Evolutionary conservation across 2,329 filamentous ascomycete genomes (phyloP), one percentile per base, ranked within the genome.

Genomic region (Sphaerulina musiva): DNA sequence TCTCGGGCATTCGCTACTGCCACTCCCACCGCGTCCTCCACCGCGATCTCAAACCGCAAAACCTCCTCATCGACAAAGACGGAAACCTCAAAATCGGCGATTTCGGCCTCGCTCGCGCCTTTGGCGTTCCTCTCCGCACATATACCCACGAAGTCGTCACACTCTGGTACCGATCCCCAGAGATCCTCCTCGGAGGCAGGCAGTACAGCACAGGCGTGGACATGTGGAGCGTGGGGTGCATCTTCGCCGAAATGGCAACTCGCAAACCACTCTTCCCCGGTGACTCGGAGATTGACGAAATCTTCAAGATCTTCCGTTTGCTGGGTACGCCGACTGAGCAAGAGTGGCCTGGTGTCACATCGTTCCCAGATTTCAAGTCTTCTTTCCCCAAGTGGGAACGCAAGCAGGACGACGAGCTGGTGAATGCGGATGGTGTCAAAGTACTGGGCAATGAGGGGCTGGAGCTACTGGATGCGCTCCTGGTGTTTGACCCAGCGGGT

Each of bases 81-180:
- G 89, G 89, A 55, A 95, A 95, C 73, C 78, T 95, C 62, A 95
- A 95, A 75, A 76, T 95, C 68, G 89, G 88, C 23, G 89, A 95
- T 79, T 95, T 95, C 66, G 89, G 89, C 70, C 78, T 95, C 61
- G 89, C 89, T 17, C 82, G 89, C 66, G 91, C 91, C 5, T 95
- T 95, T 68, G 90, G 90, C 72, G 90, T 95, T 12, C 90, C 90
- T 3, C 77, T 95, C 64, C 81, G 90, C 65, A 95, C 90, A 49
- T 95, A 95, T 72, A 95, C 91, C 47, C 90, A 95, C 73, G 90
- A 95, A 76, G 89, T 95, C 57, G 90, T 95, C 56, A 95, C 90
- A 1, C 79, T 95, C 54, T 95, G 90, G 90, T 95, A 95, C 71
- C 86, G 91, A 58, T 81, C 89, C 7, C 90, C 90, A 1, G 90